Percentiles rank a stretch among this genome's conserved stretches.
Conservation (phyloP, 371 early-diverging fungal species). For the Mortierella sp. region DNA sequence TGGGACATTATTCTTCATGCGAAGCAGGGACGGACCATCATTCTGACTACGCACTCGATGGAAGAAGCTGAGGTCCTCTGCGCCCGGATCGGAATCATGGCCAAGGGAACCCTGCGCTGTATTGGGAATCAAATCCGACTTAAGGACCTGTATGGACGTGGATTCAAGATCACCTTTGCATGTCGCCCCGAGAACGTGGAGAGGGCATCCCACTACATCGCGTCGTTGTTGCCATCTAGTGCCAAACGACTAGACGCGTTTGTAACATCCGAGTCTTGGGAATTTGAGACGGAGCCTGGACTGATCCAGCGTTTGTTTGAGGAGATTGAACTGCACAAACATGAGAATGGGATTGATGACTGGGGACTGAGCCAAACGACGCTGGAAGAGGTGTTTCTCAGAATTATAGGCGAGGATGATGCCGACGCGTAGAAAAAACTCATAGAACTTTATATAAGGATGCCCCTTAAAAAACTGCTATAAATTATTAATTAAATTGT, state of each 20-base stretch:
- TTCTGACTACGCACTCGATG: conserved; percentile 80
- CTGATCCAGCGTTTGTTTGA: conserved; percentile 64
- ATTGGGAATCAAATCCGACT: conserved; percentile 71
- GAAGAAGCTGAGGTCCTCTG: conserved; percentile 80
- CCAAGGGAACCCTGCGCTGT: conserved; percentile 77
- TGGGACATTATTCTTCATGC: conserved; percentile 76
- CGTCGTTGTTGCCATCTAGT: conserved; percentile 62
- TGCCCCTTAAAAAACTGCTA: too few relatives aligned
- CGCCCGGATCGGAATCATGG: conserved; percentile 76
- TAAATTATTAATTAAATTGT: too few relatives aligned
- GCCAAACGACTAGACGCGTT: conserved; percentile 64
- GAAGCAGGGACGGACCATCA: conserved; percentile 68
- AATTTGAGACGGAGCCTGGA: conserved; percentile 65
- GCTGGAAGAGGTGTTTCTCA: conserved; percentile 71
- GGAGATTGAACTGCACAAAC: conserved; percentile 55
- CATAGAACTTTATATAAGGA: too few relatives aligned
- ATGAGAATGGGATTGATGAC: conserved; percentile 60
- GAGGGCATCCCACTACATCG: conserved; percentile 53
- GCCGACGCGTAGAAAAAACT: conserved; percentile 56
- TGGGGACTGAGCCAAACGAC: conserved; percentile 77
- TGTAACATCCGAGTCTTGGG: conserved; percentile 65
- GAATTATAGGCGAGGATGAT: conserved; percentile 63
- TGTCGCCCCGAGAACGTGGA: conserved; percentile 54
- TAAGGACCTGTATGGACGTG: conserved; percentile 78
- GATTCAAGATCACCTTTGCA: conserved; percentile 71